Base-by-base conservation (phyloP, 1,139 yeast species). In the Trichomonascaceae sp. region DNA sequence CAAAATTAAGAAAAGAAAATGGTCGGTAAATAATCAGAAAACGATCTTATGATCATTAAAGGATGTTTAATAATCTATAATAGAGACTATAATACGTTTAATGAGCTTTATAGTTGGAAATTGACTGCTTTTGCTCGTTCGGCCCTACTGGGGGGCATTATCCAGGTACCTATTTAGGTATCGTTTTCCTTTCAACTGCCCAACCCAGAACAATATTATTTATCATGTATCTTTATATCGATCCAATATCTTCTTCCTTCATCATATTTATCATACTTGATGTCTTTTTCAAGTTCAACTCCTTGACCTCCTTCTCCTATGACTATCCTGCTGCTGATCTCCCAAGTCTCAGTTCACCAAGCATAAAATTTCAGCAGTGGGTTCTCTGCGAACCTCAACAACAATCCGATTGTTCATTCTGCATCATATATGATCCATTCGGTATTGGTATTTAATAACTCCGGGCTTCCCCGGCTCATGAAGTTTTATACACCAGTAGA, bases 401-500 rank as follows among this genome's bases (percentile, higher is more conserved):
- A 27, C 32, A 27, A 27, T 10, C 32, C 3, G 18, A 36, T 36
- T 36, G 15, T 13, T 13, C 5, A 36, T 15, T 15, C 41, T 36
- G 41, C 15, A 51, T 41, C 18, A 36, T 48, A 19, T 24, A 89
- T 90, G 96, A 90, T 90, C 55, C 96, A 90, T 67, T 87, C 96
- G 6, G 96, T 89, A 41, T 74, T 90, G 55, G 88, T 90, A 84
- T 95, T 91, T 70, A 91, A 91, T 71, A 90, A 87, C 62, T 85
- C 85, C 63, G 96, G 98, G n/a, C 80, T 88, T 53, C 97, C 99
- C 1, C 79, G 99, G 54, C 74, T 93, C 53, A 83, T 87, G 73
- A 90, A 90, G 69, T 95, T 93, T 73, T 93, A 95, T 69, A 88
- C 97, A 0, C 95, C 96, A 1, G 88, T 93, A 59, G 93, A 86